Evolutionary conservation across 2,329 filamentous ascomycete species (phyloP).

Genomic region (Hymenoscyphus occultus): DNA sequence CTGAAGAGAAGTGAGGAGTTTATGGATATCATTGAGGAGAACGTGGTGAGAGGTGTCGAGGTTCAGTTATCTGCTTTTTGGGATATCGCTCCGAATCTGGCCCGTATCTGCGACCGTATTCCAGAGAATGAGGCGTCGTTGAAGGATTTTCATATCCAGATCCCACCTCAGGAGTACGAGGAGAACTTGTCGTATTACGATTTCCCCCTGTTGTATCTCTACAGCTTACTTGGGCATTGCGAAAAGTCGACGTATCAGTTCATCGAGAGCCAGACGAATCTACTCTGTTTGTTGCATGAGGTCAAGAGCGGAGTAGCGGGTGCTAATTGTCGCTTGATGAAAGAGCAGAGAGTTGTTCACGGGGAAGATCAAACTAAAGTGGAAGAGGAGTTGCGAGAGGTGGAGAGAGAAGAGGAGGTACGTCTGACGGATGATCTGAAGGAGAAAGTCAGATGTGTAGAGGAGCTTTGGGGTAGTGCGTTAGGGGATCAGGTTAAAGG

Average conservation of each 20-base stretch:
- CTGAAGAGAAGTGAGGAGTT: conserved; percentile 74
- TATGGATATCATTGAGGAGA: conserved; percentile 74
- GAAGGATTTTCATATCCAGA: conserved; percentile 64
- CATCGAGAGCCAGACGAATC: conserved; percentile 89
- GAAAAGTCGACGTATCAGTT: conserved; percentile 95
- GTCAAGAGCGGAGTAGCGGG: conserved; percentile 76
- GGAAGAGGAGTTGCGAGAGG: conserved; percentile 47
- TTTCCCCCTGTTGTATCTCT: conserved; percentile 88
- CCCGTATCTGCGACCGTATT: conserved; percentile 75
- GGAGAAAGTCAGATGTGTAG: conserved; percentile 86
- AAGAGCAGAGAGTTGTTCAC: conserved; percentile 53
- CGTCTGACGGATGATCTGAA: conserved; percentile 81
- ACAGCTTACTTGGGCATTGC: conserved; percentile 77
- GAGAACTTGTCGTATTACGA: conserved; percentile 81
- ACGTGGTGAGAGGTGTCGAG: conserved; percentile 84
- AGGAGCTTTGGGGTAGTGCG: conserved; percentile 86
- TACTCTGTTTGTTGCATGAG: conserved; percentile 86
- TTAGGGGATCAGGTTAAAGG: conserved; percentile 73
- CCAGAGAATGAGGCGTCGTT: conserved; percentile 49
- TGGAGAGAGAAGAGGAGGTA: conserved; percentile 64
- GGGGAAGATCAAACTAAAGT: conserved; percentile 42
- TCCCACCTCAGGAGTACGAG: conserved; percentile 73
- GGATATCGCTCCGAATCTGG: conserved; percentile 88
- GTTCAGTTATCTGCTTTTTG: conserved; percentile 92
- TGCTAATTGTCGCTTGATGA: conserved; percentile 64